Base-by-base conservation (phyloP, 2,329 filamentous ascomycete genomes). In the Scedosporium dehoogii region DNA sequence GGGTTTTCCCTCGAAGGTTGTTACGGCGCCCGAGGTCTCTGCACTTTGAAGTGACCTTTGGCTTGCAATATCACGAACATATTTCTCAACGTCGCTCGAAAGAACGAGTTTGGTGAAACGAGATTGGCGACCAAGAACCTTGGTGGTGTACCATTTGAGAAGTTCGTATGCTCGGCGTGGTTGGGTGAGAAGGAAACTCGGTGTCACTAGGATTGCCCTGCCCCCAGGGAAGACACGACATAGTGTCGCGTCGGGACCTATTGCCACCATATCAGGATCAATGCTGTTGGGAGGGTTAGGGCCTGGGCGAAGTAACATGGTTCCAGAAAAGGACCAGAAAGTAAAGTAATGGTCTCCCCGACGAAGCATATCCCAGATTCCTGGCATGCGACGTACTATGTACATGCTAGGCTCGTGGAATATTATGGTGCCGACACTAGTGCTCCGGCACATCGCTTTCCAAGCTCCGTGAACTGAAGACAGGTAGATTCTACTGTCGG, bases 391-490 rank as follows among this genome's bases (percentile, higher is more conserved):
- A 6, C 76, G 71, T 5, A 80, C 64, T 4, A 69, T 69, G 67
- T 70, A 73, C 9, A 74, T 65, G 4, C 71, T 71, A 12, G 74
- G 70, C 67, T 81, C 78, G 63, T 83, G 78, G 3, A 83, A 69
- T 42, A 83, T 76, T 10, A 82, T 68, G 58, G 68, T 64, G 21
- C 73, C 70, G 51, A 67, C 59, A 0, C 67, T 62, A 12, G 63
- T 63, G 3, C 66, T 64, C 18, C 69, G 70, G 7, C 70, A 33
- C 64, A 85, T 84, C 18, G 70, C 71, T 4, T 69, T 64, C 82
- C 82, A 85, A 7, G 79, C 73, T 1, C 81, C 81, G 5, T 73
- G 42, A 1, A 68, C 68, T 12, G 76, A 67, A 58, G 75, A 77
- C 6, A 72, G 74, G 33, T 74, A 78, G 9, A 85, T 71, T 18